A percentile compares a stretch with the other conserved stretches of the same genome.
Evolutionary conservation across 2,329 filamentous ascomycete species (phyloP).

Genomic region (Fusarium coffeatum): DNA sequence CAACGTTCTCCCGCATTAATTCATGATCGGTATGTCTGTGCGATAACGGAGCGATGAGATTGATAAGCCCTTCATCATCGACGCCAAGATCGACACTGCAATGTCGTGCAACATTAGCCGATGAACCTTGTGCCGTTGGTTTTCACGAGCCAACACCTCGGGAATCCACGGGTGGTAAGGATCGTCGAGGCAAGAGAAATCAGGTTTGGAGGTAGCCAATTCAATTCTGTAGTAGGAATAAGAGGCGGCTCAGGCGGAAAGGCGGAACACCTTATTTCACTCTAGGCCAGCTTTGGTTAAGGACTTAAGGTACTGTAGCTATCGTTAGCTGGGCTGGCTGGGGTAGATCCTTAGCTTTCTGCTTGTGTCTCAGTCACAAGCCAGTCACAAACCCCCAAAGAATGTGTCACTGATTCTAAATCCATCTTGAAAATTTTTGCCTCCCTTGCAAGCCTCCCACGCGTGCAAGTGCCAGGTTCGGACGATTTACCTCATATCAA

Average conservation of each 20-base stretch:
- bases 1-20: not conserved
- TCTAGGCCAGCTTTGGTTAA: not conserved
- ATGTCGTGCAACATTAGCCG: not conserved
- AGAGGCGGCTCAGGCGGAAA: not conserved
- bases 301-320: not conserved
- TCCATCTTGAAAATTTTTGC: not conserved
- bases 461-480: not conserved
- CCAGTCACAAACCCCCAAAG: no score
- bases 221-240: not conserved
- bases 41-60: constrained; percentile 3
- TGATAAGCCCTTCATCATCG: not conserved
- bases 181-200: not conserved
- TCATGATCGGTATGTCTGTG: not conserved
- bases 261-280: not conserved
- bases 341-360: not conserved
- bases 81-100: not conserved
- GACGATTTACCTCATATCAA: constrained; percentile 5
- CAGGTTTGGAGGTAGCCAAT: not conserved
- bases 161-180: not conserved
- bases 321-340: not conserved
- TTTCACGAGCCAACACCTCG: not conserved
- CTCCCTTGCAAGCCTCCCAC: not conserved
- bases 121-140: not conserved
- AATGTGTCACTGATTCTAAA: not conserved
- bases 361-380: not conserved